Conservation (phyloP, 2,329 filamentous ascomycete species). For the Penicillium griseofulvum region DNA sequence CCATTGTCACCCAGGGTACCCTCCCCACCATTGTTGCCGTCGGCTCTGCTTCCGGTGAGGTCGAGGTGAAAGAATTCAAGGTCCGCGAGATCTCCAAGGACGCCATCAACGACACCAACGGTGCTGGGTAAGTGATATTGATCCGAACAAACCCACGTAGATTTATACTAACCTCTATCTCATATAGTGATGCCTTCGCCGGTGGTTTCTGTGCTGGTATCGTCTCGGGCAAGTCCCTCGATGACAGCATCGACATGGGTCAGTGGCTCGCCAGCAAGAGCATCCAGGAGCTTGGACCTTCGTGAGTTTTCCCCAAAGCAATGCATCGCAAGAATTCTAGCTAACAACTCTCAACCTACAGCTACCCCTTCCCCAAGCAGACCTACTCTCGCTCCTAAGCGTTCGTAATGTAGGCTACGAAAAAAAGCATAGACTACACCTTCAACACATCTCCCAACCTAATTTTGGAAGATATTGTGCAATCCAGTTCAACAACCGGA, state of each 20-base stretch:
- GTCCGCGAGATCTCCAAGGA: conserved; percentile 75
- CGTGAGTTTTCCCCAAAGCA: conserved; percentile 60
- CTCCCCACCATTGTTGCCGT: conserved; percentile 80
- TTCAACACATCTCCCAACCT: conserved; percentile 24
- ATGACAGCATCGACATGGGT: conserved; percentile 80
- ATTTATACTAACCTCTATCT: conserved; percentile 11
- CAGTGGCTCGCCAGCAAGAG: conserved; percentile 94
- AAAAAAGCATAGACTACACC: conserved; percentile 18
- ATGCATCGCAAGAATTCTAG: neutral
- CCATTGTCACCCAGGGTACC: conserved; percentile 93
- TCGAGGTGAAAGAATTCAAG: conserved; percentile 70
- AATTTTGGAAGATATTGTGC: conserved; percentile 16
- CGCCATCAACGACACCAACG: conserved; percentile 93
- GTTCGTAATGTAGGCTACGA: conserved; percentile 4
- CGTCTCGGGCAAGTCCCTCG: conserved; percentile 76
- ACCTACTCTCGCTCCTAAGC: conserved; percentile 54
- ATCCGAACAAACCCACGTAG: neutral
- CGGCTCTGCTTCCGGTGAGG: conserved; percentile 63
- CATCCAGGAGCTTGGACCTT: conserved; percentile 92
- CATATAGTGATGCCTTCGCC: conserved; percentile 79
- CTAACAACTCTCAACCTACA: conserved; percentile 38
- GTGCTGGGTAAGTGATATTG: conserved; percentile 62
- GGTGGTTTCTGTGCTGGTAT: conserved; percentile 90
- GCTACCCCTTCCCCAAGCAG: conserved; percentile 81
- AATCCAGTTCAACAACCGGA: conserved; percentile 14